phyloP scores from a whole-genome alignment of 73 alveolate genomes.

The Paramecium caudatum region DNA sequence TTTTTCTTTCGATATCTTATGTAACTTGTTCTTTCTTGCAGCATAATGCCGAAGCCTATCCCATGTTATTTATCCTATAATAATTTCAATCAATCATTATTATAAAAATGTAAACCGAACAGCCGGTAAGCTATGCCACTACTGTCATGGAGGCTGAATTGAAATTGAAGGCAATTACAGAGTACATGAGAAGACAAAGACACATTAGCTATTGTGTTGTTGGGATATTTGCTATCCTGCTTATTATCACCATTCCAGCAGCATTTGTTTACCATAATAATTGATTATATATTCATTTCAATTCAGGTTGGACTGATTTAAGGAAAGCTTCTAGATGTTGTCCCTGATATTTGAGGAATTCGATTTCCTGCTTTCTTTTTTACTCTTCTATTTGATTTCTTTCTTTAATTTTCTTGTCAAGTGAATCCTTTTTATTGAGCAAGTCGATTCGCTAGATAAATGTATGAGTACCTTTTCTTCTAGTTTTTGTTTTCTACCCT shows the following conservation, averaged over 20 bases:
- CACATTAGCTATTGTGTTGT: neutral
- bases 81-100: too few relatives aligned
- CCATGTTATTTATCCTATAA: too few relatives aligned
- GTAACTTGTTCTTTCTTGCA: neutral
- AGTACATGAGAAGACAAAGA: neutral
- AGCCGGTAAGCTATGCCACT: too few relatives aligned
- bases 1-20: neutral
- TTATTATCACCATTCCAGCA: too few relatives aligned
- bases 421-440: conserved; percentile 91
- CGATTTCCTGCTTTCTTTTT: conserved; percentile 92
- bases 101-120: too few relatives aligned
- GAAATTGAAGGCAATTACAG: neutral
- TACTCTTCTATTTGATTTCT: conserved; percentile 92
- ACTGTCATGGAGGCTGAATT: neutral
- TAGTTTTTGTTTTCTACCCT: conserved; percentile 86
- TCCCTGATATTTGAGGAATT: conserved; percentile 92
- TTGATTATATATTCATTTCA: conserved; percentile 44
- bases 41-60: conserved; percentile 16
- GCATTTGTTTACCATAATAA: neutral
- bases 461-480: conserved; percentile 84
- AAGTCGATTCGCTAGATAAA: conserved; percentile 81
- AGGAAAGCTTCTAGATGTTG: conserved; percentile 90
- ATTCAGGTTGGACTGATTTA: conserved; percentile 80
- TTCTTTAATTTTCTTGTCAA: conserved; percentile 92
- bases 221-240: neutral